Base-by-base conservation (phyloP, 2,329 filamentous ascomycete genomes). In the Cladophialophora chaetospira region DNA sequence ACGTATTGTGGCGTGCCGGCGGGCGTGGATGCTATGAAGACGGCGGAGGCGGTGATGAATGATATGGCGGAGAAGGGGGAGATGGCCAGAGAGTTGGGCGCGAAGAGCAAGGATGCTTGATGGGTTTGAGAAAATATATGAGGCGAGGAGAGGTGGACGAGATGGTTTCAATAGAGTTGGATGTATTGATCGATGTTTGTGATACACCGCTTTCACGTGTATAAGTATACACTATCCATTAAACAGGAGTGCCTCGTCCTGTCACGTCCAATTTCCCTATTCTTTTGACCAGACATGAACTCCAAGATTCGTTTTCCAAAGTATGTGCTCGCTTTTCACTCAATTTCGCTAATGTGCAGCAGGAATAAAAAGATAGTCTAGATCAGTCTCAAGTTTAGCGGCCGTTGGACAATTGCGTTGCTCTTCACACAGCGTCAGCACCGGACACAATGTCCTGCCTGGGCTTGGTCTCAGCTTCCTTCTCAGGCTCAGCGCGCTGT, bases 401-500 rank as follows among this genome's bases (percentile, higher is more conserved):
- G 8, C 36, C 5, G 36, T 40, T 5, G 36, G 3, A 10, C 5
- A n/a, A 6, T 15, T 5, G 33, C 17, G n/a, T 17, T 19, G 25
- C 25, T n/a, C 9, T 58, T 68, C 2, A 58, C 15, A 53, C 52
- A 15, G 40, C 50, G 11, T 58, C 51, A 23, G 31, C 52, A n/a
- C n/a, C n/a, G n/a, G n/a, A n/a, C 10, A 15, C 56, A 10, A 48
- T 52, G 13, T 11, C 26, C n/a, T 42, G 31, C 29, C 33, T 29
- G 21, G 44, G 23, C 28, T 54, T 58, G 45, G 2, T 40, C 25
- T 44, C 49, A 25, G 2, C 80, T 80, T 44, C 49, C 33, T 3
- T 81, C 81, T 9, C 71, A 70, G 60, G 81, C 82, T 79, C 73
- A 25, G 50, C 81, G 82, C 0, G 79, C 72, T 23, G 54, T 21